Base-by-base conservation (phyloP, 768 basidiomycete species). In the Russula abietina region DNA sequence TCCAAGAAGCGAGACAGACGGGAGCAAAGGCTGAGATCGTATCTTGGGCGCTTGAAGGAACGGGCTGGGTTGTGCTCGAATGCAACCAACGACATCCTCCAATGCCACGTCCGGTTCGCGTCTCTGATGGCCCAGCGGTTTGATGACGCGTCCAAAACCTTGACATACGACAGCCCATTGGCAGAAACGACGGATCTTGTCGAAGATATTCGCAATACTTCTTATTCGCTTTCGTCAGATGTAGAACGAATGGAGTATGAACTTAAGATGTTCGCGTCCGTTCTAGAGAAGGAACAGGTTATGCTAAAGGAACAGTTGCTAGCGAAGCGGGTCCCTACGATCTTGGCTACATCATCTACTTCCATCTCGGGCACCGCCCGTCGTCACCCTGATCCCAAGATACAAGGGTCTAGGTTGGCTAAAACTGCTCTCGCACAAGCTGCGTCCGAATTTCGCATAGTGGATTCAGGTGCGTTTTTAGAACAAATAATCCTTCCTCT, bases 21-120 rank as follows among this genome's bases (percentile, higher is more conserved):
- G 26, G 58, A 50, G 48, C 30, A 32, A 6, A 4, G 9, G 6
- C 39, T 64, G 32, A 48, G 48, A 26, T 49, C 28, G 9, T 54
- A 60, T 12, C 58, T 64, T 2, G 28, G 11, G 16, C 24, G 17
- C 17, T 48, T 64, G 32, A 43, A 54, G 12, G 62, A 60, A 30
- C 39, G 55, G 3, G 62, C 50, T 11, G 30, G 49, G 32, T 36
- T 24, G 48, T 64, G 62, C 45, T 54, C 62, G 38, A 36, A 26
- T 17, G 54, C 52, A 26, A 55, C 62, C 9, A 41, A 64, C 54
- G 49, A 17, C 46, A 60, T 64, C 30, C 57, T 64, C n/a, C 39
- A 36, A 48, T 64, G 58, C 26, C 58, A 64, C n/a, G 48, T 39
- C 10, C 58, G 30, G 30, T 64, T 64, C 53, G 62, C 62, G 30